Percentiles rank a stretch among this genome's conserved stretches.
Conservation (phyloP, 768 basidiomycete genomes). For the Amanita phalloides region DNA sequence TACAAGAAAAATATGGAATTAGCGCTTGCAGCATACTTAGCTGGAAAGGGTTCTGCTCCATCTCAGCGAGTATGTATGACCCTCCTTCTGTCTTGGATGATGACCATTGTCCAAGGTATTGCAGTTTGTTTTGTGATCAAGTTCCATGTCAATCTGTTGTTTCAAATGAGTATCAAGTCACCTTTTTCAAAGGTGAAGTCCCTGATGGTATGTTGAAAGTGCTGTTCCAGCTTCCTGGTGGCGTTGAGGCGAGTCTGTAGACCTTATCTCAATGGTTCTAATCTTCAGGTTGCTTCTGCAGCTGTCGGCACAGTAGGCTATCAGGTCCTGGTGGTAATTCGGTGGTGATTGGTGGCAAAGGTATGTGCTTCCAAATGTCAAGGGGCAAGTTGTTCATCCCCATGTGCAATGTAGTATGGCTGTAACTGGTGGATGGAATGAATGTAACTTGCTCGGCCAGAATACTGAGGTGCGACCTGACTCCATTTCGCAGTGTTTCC, state of each 20-base stretch:
- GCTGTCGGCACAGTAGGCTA: too few relatives aligned
- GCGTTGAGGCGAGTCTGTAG: constrained; percentile 10
- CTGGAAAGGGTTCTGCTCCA: constrained; percentile 19
- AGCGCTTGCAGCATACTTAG: constrained; percentile 14
- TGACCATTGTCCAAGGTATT: constrained; percentile 26
- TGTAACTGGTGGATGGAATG: constrained; percentile 18
- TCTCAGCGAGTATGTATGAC: constrained; percentile 19
- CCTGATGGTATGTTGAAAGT: constrained; percentile 9
- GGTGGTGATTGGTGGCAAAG: constrained; percentile 1
- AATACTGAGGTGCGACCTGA: constrained; percentile 13
- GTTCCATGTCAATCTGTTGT: too few relatives aligned
- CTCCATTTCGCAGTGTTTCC: constrained; percentile 23
- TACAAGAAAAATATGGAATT: too few relatives aligned
- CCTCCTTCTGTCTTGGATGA: constrained; percentile 18
- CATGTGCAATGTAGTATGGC: too few relatives aligned
- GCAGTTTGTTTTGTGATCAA: constrained; percentile 22
- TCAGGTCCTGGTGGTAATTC: background rate
- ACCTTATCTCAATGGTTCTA: constrained; percentile 7
- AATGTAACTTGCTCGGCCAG: constrained; percentile 22
- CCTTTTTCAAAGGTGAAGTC: constrained; percentile 17
- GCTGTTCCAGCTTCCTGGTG: constrained; percentile 16
- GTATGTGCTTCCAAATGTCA: constrained; percentile 15
- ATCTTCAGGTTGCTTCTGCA: constrained; percentile 10
- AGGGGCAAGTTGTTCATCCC: constrained; percentile 22
- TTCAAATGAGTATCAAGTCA: constrained; percentile 21